phyloP scores from a whole-genome alignment of 148 eudicot species.

The Spergularia bocconei region DNA sequence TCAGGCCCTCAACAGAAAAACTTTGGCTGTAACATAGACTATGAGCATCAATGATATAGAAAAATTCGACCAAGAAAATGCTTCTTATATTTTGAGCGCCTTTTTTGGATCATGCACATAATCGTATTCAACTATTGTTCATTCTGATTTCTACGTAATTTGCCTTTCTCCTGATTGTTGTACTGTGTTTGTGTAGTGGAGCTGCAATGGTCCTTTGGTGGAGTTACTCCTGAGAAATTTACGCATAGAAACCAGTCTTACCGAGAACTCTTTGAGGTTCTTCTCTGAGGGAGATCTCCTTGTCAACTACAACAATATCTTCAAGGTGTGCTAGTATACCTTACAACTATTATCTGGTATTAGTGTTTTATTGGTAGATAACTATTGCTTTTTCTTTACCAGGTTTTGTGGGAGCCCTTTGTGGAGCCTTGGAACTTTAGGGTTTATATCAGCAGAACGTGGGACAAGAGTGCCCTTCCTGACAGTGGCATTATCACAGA shows the following conservation, averaged over 20 bases:
- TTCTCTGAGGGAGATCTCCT: constrained; percentile 56
- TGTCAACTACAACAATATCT: constrained; percentile 83
- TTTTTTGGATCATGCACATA: neutral
- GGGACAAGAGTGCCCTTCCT: constrained; percentile 58
- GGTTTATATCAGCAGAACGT: constrained; percentile 44
- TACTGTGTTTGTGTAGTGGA: constrained; percentile 47
- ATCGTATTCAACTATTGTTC: neutral
- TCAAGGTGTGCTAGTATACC: constrained; percentile 51
- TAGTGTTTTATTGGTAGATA: constrained; percentile 8
- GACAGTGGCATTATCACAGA: constrained; percentile 43
- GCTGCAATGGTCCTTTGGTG: constrained; percentile 76
- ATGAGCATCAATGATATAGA: neutral
- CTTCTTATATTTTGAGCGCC: neutral
- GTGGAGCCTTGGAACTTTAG: constrained; percentile 84
- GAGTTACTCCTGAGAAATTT: constrained; percentile 57
- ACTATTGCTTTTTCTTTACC: constrained; percentile 19
- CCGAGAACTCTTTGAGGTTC: constrained; percentile 40
- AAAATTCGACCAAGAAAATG: neutral
- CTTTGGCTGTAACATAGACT: neutral
- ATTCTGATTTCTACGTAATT: neutral
- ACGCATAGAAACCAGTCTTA: constrained; percentile 30
- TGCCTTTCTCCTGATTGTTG: neutral
- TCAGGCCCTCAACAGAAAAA: neutral
- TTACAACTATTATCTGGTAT: constrained; percentile 3
- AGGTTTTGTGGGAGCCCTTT: constrained; percentile 99